Evolutionary conservation across 192 early-diverging fungal genomes (phyloP).

Genomic region (Spizellomyces sp.): DNA sequence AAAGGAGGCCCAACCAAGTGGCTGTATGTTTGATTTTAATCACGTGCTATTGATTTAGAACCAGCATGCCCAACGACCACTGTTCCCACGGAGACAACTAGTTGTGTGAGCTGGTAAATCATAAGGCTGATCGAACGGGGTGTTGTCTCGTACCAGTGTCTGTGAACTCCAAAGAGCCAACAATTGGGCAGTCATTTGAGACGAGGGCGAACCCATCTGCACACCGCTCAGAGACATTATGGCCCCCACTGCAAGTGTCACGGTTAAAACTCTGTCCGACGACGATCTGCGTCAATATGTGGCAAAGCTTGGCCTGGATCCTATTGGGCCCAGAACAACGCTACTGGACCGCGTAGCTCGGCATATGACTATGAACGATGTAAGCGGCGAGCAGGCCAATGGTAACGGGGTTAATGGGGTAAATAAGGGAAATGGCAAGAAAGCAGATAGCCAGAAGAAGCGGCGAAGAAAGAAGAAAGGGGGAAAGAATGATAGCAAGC

Average conservation of each 20-base stretch:
- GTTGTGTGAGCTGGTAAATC: too few species aligned
- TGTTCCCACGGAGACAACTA: too few species aligned
- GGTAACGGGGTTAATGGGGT: constrained; percentile 12
- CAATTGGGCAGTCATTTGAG: background rate
- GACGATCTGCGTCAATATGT: constrained; percentile 16
- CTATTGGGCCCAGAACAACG: constrained; percentile 28
- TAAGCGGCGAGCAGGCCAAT: constrained; percentile 8
- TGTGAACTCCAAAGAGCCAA: background rate
- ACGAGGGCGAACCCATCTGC: background rate
- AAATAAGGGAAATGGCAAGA: constrained; percentile 20
- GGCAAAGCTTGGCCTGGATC: constrained; percentile 33
- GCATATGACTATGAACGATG: constrained; percentile 18
- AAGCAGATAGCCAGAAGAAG: constrained; percentile 33
- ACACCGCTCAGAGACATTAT: background rate
- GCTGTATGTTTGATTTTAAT: too few species aligned
- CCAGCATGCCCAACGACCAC: too few species aligned
- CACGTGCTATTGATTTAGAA: too few species aligned
- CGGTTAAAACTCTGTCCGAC: constrained; percentile 19
- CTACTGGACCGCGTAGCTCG: constrained; percentile 28
- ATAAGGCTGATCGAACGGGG: too few species aligned
- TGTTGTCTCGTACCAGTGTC: background rate
- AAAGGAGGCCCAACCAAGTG: too few species aligned
- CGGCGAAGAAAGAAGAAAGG: constrained; percentile 37
- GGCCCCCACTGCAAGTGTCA: background rate
- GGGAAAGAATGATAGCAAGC: too few species aligned